Conservation (phyloP, 192 early-diverging fungal genomes). For the Backusella tuberculispora region DNA sequence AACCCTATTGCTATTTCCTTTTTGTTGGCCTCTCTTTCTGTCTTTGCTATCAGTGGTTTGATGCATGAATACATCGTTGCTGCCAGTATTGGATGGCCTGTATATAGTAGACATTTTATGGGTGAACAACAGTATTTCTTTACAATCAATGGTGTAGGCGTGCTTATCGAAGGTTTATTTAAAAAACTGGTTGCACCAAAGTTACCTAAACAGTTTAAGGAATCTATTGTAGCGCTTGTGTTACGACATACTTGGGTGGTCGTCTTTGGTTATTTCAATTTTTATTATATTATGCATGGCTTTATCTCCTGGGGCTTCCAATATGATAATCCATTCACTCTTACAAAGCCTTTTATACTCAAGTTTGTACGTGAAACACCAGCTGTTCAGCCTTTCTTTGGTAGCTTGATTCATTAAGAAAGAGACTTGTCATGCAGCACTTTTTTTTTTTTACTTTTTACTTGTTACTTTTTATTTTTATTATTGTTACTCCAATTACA, state of each 20-base stretch:
- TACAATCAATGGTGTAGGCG: slow-evolving; percentile 17
- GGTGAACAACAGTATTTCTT: slow-evolving; percentile 30
- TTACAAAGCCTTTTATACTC: neutral
- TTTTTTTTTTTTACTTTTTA: no score
- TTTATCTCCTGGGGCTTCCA: slow-evolving; percentile 19
- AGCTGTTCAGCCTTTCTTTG: neutral
- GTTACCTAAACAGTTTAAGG: slow-evolving; percentile 1
- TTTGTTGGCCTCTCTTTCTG: slow-evolving; percentile 1
- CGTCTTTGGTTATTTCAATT: neutral
- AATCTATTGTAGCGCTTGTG: neutral
- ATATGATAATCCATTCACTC: neutral
- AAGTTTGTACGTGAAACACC: slow-evolving; percentile 5
- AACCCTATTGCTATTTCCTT: neutral
- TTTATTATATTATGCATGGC: slow-evolving; percentile 11
- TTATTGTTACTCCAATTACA: neutral
- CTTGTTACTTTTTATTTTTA: no score
- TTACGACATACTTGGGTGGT: slow-evolving; percentile 2
- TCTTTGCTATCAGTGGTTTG: slow-evolving; percentile 23
- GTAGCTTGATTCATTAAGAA: slow-evolving; percentile 13
- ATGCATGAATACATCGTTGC: slow-evolving; percentile 34
- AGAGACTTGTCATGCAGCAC: no score
- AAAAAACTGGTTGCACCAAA: neutral
- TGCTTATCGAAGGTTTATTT: slow-evolving; percentile 14
- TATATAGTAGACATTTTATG: slow-evolving; percentile 5
- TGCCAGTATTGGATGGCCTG: neutral